phyloP scores from a whole-genome alignment of 2,329 filamentous ascomycete species.

The Curvularia sp. region DNA sequence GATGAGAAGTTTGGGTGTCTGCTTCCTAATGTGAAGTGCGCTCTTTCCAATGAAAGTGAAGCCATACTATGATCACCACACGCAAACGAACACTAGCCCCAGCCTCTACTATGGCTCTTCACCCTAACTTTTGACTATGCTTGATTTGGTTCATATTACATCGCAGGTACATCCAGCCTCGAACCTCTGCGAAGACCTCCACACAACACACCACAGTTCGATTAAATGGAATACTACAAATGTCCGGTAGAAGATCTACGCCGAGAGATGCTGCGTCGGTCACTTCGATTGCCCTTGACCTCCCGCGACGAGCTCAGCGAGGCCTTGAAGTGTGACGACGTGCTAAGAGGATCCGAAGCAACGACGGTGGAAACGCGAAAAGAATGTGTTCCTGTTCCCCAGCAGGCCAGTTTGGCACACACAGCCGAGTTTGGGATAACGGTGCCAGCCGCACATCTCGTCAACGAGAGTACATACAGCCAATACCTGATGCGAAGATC shows the following conservation, averaged over 20 bases:
- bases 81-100: conserved; percentile 4
- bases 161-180: background rate
- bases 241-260: conserved; percentile 27
- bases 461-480: conserved; percentile 4
- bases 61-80: background rate
- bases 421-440: conserved; percentile 25
- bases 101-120: background rate
- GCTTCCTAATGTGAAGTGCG: background rate
- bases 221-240: conserved; percentile 37
- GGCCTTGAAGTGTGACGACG: conserved; percentile 29
- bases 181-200: background rate
- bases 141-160: background rate
- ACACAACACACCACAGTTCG: background rate
- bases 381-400: background rate
- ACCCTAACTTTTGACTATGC: background rate
- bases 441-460: background rate
- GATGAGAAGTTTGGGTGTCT: background rate
- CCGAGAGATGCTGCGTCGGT: conserved; percentile 30
- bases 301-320: conserved; percentile 33
- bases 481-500: background rate
- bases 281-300: conserved; percentile 11
- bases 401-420: background rate
- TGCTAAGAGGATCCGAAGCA: conserved; percentile 24
- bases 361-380: conserved; percentile 29
- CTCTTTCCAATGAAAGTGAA: conserved; percentile 4